phyloP scores from a whole-genome alignment of 83 land plant species.

The Thuja plicata region DNA sequence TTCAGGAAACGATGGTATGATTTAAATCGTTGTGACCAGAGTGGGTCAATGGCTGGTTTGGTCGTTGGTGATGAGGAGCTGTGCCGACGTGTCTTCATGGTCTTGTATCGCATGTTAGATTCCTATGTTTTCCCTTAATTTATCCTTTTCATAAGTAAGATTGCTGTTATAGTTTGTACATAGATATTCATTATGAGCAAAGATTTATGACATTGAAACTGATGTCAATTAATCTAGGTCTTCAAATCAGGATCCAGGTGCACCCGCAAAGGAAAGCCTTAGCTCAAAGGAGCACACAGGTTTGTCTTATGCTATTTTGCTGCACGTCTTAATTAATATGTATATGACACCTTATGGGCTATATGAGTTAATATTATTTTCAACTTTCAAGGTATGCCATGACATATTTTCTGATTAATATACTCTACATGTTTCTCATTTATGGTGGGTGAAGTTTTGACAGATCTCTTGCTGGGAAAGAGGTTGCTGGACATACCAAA shows the following conservation, averaged over 20 bases:
- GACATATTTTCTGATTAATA: background rate
- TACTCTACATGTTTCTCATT: background rate
- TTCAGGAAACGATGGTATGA: constrained; percentile 95
- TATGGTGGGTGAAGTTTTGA: constrained; percentile 9
- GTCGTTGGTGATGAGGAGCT: constrained; percentile 85
- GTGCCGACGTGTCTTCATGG: constrained; percentile 79
- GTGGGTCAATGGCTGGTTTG: constrained; percentile 62
- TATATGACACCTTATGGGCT: constrained; percentile 18
- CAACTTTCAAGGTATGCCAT: background rate
- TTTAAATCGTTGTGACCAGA: constrained; percentile 43
- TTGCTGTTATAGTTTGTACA: background rate
- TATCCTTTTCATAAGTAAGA: background rate
- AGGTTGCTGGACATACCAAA: constrained; percentile 83
- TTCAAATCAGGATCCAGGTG: constrained; percentile 75
- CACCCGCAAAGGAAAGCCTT: constrained; percentile 56
- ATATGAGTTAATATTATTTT: background rate
- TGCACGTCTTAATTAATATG: background rate
- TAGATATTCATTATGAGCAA: background rate
- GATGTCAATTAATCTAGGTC: constrained; percentile 47
- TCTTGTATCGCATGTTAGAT: constrained; percentile 81
- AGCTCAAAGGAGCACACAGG: constrained; percentile 77
- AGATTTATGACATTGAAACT: background rate
- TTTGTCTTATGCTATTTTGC: constrained; percentile 18
- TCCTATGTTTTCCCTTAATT: constrained; percentile 2
- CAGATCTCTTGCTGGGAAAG: constrained; percentile 81